These are phyloP conservation scores for Echium plantagineum DNA, from an alignment of 257 asterid genomes.

Conservation along the genomic window DNA sequence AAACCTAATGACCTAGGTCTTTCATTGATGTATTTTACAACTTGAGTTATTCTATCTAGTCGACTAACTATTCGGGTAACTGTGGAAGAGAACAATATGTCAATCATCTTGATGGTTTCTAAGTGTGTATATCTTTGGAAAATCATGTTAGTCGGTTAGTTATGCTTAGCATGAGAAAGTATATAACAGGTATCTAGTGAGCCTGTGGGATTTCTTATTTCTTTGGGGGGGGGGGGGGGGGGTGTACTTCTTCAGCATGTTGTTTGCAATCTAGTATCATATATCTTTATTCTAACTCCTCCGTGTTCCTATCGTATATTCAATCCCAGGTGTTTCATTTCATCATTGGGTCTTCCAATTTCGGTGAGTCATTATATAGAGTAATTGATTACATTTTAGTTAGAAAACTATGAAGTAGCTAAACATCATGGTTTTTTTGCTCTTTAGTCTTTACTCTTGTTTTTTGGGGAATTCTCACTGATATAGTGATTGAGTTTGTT, in stretches of 20 bases:
- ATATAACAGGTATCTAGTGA: background rate
- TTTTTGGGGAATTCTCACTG: background rate
- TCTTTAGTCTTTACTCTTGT: background rate
- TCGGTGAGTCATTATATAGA: constrained; percentile 42
- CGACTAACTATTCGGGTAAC: no score
- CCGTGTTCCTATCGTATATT: constrained; percentile 6
- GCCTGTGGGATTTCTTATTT: background rate
- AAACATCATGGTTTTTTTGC: background rate
- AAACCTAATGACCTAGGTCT: no score
- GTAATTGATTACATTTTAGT: background rate
- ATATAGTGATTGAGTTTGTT: background rate
- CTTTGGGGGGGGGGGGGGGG: no score
- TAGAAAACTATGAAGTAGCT: background rate
- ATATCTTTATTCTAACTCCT: background rate
- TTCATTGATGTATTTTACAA: no score
- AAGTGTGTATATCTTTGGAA: background rate
- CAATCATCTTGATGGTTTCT: no score
- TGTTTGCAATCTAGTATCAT: background rate
- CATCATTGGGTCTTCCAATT: constrained; percentile 77
- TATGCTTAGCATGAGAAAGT: no score
- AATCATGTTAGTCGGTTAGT: background rate
- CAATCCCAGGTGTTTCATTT: constrained; percentile 86
- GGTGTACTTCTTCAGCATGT: background rate
- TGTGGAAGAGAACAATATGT: background rate
- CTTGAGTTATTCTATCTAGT: background rate